These are phyloP conservation scores for Eucalyptus victrix DNA, from an alignment of 345 rosid genomes.

Conservation along the genomic window DNA sequence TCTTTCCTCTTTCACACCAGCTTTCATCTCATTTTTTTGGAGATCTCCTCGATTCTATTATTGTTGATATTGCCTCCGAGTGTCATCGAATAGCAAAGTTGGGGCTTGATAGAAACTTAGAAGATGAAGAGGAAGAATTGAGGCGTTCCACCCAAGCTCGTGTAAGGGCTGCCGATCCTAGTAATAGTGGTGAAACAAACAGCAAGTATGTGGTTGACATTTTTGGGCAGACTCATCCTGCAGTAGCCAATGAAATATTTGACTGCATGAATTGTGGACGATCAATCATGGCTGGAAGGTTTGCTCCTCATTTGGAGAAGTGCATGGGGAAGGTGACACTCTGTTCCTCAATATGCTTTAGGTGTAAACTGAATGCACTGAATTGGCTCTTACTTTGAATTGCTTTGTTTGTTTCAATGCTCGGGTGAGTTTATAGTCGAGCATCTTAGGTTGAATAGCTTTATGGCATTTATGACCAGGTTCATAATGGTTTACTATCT, in stretches of 20 bases:
- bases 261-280: slow-evolving; percentile 94
- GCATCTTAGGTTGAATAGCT: neutral
- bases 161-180: slow-evolving; percentile 60
- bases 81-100: slow-evolving; percentile 74
- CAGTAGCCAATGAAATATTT: slow-evolving; percentile 71
- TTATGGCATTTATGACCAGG: neutral
- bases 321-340: slow-evolving; percentile 96
- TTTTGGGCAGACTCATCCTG: slow-evolving; percentile 84
- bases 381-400: neutral
- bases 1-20: slow-evolving; percentile 9
- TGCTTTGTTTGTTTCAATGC: neutral
- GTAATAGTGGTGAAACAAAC: slow-evolving; percentile 54
- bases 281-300: slow-evolving; percentile 77
- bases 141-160: slow-evolving; percentile 78
- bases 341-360: neutral
- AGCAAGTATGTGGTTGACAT: slow-evolving; percentile 79
- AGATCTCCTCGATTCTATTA: slow-evolving; percentile 74
- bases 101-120: slow-evolving; percentile 79
- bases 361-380: neutral
- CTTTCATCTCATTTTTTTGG: slow-evolving; percentile 50
- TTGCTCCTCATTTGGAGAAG: slow-evolving; percentile 94
- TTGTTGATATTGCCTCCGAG: slow-evolving; percentile 94
- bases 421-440: neutral
- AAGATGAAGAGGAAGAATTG: slow-evolving; percentile 80
- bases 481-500: neutral